Evolutionary conservation across 140 eudicot genomes (phyloP).

Genomic region (Stevia rebaudiana): DNA sequence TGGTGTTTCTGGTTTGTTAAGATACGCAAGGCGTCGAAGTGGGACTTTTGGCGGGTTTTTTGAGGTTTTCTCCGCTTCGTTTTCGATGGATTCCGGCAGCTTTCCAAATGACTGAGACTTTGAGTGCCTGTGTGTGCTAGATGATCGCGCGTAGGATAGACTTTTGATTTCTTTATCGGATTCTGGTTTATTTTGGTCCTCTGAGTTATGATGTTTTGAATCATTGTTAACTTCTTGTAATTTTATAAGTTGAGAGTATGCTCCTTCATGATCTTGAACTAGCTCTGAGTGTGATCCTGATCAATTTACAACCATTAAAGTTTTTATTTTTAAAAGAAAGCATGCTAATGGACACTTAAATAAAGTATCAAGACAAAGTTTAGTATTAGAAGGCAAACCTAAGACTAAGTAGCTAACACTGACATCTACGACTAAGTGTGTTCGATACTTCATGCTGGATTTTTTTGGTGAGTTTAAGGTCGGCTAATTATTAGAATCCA

Average conservation of each 20-base stretch:
- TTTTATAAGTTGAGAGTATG: slow-evolving; percentile 70
- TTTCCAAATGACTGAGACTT: slow-evolving; percentile 14
- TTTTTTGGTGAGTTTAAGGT: neutral
- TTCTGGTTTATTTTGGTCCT: slow-evolving; percentile 30
- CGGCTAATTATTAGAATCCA: neutral
- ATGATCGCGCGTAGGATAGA: slow-evolving; percentile 30
- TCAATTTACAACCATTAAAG: neutral
- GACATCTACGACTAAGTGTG: too few relatives aligned
- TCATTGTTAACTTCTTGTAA: slow-evolving; percentile 47
- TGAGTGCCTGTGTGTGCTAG: neutral
- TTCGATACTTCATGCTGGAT: neutral
- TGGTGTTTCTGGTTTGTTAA: slow-evolving; percentile 70
- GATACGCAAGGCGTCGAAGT: slow-evolving; percentile 50
- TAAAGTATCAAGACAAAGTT: too few relatives aligned
- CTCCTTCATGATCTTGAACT: slow-evolving; percentile 75
- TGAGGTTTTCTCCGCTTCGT: slow-evolving; percentile 25
- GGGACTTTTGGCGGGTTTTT: slow-evolving; percentile 43
- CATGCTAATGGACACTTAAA: neutral
- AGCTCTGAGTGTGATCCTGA: slow-evolving; percentile 58
- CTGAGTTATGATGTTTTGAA: slow-evolving; percentile 24
- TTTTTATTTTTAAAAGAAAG: neutral
- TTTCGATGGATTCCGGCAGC: slow-evolving; percentile 15
- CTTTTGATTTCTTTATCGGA: slow-evolving; percentile 25
- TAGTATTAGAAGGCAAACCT: too few relatives aligned
- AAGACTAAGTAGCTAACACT: too few relatives aligned